Conservation (phyloP, 768 basidiomycete species). For the Mycena metata region DNA sequence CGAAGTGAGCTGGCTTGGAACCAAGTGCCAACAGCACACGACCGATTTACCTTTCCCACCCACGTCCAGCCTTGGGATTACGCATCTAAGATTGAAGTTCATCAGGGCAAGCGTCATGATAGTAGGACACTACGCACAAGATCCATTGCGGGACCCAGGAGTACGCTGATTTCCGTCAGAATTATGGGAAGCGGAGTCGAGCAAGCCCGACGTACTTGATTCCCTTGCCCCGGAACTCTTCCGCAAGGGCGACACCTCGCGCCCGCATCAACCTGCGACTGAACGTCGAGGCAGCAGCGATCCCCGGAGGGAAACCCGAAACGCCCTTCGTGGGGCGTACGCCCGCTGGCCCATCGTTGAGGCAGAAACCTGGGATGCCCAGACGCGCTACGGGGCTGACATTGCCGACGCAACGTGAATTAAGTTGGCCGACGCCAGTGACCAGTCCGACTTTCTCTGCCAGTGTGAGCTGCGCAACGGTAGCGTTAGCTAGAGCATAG, state of each 20-base stretch:
- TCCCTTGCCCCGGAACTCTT: constrained; percentile 80
- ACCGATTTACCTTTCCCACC: constrained; percentile 58
- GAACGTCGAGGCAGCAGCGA: constrained; percentile 66
- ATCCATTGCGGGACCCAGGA: constrained; percentile 68
- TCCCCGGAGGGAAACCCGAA: constrained; percentile 70
- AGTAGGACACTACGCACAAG: constrained; percentile 53
- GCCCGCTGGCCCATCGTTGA: constrained; percentile 65
- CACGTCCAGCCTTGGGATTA: constrained; percentile 64
- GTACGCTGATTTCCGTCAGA: constrained; percentile 49
- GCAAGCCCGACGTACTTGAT: constrained; percentile 53
- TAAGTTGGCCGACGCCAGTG: constrained; percentile 61
- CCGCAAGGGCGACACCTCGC: constrained; percentile 72
- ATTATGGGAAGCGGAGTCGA: background rate
- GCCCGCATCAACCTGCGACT: constrained; percentile 74
- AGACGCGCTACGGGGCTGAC: constrained; percentile 57
- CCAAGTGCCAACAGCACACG: background rate
- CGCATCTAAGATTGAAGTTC: constrained; percentile 54
- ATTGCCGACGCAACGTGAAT: constrained; percentile 61
- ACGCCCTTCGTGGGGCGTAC: constrained; percentile 58
- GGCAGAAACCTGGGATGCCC: constrained; percentile 60
- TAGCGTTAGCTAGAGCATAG: constrained; percentile 53
- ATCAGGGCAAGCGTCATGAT: background rate
- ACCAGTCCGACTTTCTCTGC: constrained; percentile 63
- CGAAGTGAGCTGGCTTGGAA: background rate
- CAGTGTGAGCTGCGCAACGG: constrained; percentile 55